Evolutionary conservation across 768 basidiomycete genomes (phyloP).

Genomic region (Lactarius psammicola): DNA sequence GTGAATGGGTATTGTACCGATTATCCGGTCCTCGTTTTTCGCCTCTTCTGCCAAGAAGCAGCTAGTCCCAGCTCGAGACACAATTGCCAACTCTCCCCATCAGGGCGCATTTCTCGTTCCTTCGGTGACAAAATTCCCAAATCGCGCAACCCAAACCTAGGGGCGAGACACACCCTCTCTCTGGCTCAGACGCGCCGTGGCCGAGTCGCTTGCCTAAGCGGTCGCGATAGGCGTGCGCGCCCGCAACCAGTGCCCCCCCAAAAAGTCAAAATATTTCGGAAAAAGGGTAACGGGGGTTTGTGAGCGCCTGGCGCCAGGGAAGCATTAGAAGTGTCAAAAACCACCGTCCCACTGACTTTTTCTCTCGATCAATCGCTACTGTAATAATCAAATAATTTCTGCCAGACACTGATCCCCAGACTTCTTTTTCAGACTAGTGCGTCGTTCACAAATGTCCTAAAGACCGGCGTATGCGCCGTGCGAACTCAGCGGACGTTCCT

Average conservation of each 20-base stretch:
- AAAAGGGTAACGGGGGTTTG: slow-evolving; percentile 19
- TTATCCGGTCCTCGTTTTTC: not conserved
- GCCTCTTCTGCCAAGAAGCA: not conserved
- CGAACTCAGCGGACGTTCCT: slow-evolving; percentile 23
- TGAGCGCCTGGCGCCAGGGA: slow-evolving; percentile 7
- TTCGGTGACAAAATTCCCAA: not conserved
- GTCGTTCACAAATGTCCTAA: slow-evolving; percentile 18
- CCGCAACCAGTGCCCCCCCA: slow-evolving; percentile 5
- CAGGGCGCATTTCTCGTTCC: not conserved
- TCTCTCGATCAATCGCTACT: slow-evolving; percentile 22
- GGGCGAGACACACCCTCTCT: not conserved
- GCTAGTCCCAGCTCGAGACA: not conserved
- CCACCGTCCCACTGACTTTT: slow-evolving; percentile 9
- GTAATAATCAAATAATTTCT: slow-evolving; percentile 21
- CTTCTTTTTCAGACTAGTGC: slow-evolving; percentile 25
- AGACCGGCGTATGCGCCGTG: slow-evolving; percentile 14
- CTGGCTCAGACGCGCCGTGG: not conserved
- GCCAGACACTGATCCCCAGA: slow-evolving; percentile 6
- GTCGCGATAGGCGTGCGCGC: slow-evolving; percentile 10
- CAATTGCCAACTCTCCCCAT: not conserved
- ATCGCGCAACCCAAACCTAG: not conserved
- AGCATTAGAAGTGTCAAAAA: slow-evolving; percentile 16
- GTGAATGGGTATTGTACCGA: not conserved
- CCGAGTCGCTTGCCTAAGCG: slow-evolving; percentile 19
- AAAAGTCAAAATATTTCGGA: slow-evolving; percentile 11